phyloP scores from a whole-genome alignment of 2,329 filamentous ascomycete species.

The Exserohilum rostratum region DNA sequence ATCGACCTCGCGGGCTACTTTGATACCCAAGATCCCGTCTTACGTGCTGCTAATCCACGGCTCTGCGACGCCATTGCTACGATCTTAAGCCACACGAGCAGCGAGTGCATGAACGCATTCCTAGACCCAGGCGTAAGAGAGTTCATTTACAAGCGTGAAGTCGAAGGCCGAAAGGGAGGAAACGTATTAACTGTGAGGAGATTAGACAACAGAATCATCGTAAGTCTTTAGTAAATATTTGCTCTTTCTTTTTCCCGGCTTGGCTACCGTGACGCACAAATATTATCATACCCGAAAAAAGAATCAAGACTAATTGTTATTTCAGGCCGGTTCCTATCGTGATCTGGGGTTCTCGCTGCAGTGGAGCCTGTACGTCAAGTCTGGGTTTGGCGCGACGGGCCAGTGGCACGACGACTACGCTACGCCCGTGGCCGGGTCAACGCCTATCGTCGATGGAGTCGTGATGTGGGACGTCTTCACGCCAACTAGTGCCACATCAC shows the following conservation, averaged over 20 bases:
- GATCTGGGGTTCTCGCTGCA: conserved; percentile 21
- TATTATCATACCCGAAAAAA: too few species aligned
- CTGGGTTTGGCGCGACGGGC: conserved; percentile 11
- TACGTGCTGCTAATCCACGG: conserved; percentile 13
- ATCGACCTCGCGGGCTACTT: conserved; percentile 14
- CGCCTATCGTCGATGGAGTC: background rate
- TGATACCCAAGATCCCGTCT: background rate
- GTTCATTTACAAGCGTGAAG: conserved; percentile 22
- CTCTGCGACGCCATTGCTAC: conserved; percentile 26
- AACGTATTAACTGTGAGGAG: conserved; percentile 13
- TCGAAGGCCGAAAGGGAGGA: conserved; percentile 3
- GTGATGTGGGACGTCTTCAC: conserved; percentile 18
- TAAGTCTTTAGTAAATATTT: background rate
- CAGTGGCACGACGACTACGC: conserved; percentile 25
- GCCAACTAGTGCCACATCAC: background rate
- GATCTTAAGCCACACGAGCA: conserved; percentile 17
- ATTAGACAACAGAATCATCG: conserved; percentile 11
- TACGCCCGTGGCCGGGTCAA: conserved; percentile 4
- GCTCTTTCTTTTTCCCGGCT: background rate
- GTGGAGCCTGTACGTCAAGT: conserved; percentile 20
- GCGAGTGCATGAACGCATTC: conserved; percentile 17
- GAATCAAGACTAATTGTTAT: background rate
- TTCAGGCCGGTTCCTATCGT: conserved; percentile 20
- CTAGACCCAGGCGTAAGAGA: conserved; percentile 13
- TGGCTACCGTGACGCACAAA: too few species aligned